phyloP scores from a whole-genome alignment of 192 early-diverging fungal species.

The Rhizoclosmatium sp. region DNA sequence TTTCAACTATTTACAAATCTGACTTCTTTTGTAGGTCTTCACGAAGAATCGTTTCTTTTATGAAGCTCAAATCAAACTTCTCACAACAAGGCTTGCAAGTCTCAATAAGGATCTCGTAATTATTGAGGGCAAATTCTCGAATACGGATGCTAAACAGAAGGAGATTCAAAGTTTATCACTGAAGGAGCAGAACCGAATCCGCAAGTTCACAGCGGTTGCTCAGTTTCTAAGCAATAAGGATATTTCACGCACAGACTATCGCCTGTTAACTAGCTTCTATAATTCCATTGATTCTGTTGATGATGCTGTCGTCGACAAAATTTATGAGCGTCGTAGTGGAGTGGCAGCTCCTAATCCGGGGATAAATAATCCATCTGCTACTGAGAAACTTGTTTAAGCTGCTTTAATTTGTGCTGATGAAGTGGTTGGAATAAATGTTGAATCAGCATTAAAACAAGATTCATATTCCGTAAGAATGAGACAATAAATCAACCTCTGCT shows the following conservation, averaged over 20 bases:
- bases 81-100: background rate
- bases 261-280: background rate
- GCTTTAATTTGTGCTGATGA: no score
- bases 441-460: no score
- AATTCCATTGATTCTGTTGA: background rate
- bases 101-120: background rate
- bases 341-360: no score
- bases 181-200: background rate
- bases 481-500: no score
- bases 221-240: background rate
- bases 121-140: background rate
- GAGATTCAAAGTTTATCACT: background rate
- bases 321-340: background rate
- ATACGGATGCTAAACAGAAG: background rate
- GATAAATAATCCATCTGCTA: no score
- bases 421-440: no score
- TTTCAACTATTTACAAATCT: background rate
- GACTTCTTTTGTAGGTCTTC: background rate
- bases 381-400: no score
- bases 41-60: background rate
- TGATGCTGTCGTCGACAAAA: background rate
- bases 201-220: background rate
- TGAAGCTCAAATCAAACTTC: background rate
- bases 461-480: no score
- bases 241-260: constrained; percentile 3